Percentiles rank a stretch among this genome's conserved stretches.
phyloP scores from a whole-genome alignment of 1,284 basidiomycete species.

The Trichosporon ovoides region DNA sequence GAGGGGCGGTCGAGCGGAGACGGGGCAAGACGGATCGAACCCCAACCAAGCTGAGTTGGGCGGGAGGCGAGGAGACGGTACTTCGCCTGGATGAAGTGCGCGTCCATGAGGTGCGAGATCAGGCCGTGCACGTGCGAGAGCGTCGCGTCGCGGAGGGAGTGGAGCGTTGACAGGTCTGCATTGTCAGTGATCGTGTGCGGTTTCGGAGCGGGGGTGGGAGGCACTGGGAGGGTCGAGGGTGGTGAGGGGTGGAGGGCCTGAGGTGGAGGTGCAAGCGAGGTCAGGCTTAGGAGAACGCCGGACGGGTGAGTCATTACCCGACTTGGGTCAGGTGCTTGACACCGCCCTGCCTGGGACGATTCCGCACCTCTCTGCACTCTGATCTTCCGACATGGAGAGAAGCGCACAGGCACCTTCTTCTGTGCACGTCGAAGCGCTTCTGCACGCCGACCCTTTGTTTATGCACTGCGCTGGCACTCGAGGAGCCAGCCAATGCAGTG shows the following conservation, averaged over 20 bases:
- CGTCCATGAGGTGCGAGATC: slow-evolving; percentile 34
- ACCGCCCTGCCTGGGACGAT: no score
- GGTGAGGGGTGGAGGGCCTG: neutral
- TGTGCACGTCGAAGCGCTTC: neutral
- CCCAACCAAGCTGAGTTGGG: slow-evolving; percentile 34
- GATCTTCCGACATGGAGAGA: neutral
- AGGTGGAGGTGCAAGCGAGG: no score
- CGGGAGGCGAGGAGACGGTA: slow-evolving; percentile 44
- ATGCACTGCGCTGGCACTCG: no score
- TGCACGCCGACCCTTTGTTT: neutral
- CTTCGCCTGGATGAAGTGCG: slow-evolving; percentile 34
- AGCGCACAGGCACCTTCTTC: neutral
- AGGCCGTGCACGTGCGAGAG: slow-evolving; percentile 43
- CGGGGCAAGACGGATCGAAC: slow-evolving; percentile 42
- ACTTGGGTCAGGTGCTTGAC: neutral
- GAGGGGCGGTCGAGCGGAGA: slow-evolving; percentile 20
- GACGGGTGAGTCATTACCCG: neutral
- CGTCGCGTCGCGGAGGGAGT: slow-evolving; percentile 46
- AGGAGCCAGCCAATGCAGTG: neutral
- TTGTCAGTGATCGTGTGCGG: no score
- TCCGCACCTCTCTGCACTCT: no score
- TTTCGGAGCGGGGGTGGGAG: neutral
- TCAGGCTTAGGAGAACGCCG: no score
- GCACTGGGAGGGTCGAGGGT: neutral
- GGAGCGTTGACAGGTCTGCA: slow-evolving; percentile 46